Base-by-base conservation (phyloP, 139 green algal species). In the Edaphochlamys debaryana region DNA sequence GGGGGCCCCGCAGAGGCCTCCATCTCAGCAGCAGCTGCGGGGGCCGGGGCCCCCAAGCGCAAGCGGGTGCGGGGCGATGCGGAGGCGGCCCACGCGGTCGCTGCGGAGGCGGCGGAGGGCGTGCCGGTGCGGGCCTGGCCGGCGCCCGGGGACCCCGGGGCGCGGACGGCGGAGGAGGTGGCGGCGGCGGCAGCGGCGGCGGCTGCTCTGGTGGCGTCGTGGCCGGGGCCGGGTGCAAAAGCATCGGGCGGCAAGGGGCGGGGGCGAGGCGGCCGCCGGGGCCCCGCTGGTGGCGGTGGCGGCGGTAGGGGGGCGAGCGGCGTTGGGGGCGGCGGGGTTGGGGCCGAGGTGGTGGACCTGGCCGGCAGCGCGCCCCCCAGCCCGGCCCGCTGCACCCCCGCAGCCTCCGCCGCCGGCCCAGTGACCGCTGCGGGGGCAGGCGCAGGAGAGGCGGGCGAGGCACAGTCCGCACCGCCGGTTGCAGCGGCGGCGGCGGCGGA, bases 41-140 rank as follows among this genome's bases (percentile, higher is more conserved):
- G n/a, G n/a, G n/a, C n/a, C n/a, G n/a, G n/a, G n/a, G n/a, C n/a
- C n/a, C n/a, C 67, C 34, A 34, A 2, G n/a, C n/a, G 29, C 42
- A 83, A 42, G 58, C 40, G 74, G 22, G 34, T n/a, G n/a, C n/a
- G 54, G 11, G 41, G 54, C 25, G n/a, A 32, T 8, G 34, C 1
- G 48, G 79, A 0, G 34, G 67, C 36, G 1, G 67, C 19, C 9
- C 36, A 50, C 30, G 79, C 11, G 27, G 67, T 1, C 32, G 52
- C 22, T 32, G 79, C 22, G 2, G 67, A 48, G 50, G 50, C 32
- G n/a, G 50, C 52, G 48, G 29, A 4, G 30, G 70, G 3, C 27
- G 70, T 34, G 70, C 41, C 13, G 7, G 60, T 81, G n/a, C 75
- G 75, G 29, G 15, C 42, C 23, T 81, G 60, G 75, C 56, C 75